These are phyloP conservation scores for Penicillium goetzii DNA, from an alignment of 495 filamentous ascomycete species.

Conservation along the genomic window DNA sequence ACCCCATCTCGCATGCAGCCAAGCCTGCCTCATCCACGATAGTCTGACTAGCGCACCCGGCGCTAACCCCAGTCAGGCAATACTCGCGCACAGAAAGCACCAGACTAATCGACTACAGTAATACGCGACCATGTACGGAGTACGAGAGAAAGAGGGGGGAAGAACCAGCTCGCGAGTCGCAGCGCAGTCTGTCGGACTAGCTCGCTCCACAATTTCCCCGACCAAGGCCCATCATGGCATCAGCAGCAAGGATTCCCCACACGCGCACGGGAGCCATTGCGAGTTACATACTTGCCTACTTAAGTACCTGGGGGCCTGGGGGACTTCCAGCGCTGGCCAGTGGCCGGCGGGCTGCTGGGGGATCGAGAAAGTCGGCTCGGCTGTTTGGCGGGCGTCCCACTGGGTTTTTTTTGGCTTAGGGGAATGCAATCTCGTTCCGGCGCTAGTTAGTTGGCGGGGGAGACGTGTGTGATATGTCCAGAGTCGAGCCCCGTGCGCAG, in stretches of 20 bases:
- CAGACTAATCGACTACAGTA: not conserved
- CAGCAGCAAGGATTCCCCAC: slow-evolving; percentile 2
- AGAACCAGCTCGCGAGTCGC: not conserved
- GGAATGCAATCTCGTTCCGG: not conserved
- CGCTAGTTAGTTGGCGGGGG: not conserved
- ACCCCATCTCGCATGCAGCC: slow-evolving; percentile 5
- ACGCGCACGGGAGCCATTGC: slow-evolving; percentile 18
- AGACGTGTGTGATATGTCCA: not conserved
- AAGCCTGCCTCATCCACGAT: slow-evolving; percentile 1
- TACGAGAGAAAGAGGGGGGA: not conserved
- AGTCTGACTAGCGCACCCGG: not conserved
- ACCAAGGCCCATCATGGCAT: slow-evolving; percentile 5
- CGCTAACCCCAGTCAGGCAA: not conserved
- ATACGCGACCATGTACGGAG: not conserved
- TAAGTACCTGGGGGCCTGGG: not conserved
- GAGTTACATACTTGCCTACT: slow-evolving; percentile 1
- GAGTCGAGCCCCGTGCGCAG: not conserved
- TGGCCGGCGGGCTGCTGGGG: too few relatives aligned
- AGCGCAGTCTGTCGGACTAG: not conserved
- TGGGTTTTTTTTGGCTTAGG: not conserved
- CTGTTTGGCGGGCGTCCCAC: not conserved
- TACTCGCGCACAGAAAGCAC: not conserved
- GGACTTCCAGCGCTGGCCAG: not conserved
- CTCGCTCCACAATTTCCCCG: slow-evolving; percentile 28
- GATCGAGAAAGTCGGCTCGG: not conserved